Evolutionary conservation across 1,284 basidiomycete species (phyloP).

Genomic region (Marasmius fiardii): DNA sequence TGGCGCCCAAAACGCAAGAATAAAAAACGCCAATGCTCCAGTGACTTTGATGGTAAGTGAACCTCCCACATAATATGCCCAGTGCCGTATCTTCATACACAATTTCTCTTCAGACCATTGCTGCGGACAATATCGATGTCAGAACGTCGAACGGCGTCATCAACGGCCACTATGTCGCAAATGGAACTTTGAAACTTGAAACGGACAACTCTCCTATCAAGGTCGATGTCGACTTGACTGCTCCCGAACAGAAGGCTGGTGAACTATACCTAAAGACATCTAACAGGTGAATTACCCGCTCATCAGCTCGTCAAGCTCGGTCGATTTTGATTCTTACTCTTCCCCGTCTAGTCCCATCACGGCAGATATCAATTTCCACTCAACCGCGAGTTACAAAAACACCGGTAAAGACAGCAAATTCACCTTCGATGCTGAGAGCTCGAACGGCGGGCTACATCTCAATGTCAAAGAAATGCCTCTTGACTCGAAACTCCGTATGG

Average conservation of each 20-base stretch:
- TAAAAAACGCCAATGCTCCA: too few relatives aligned
- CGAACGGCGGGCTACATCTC: constrained; percentile 9
- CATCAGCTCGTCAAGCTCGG: background rate
- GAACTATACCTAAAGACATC: constrained; percentile 13
- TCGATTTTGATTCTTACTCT: background rate
- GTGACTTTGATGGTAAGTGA: too few relatives aligned
- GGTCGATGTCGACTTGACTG: constrained; percentile 14
- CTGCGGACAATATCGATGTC: constrained; percentile 6
- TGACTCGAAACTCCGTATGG: background rate
- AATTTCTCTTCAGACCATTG: constrained; percentile 11
- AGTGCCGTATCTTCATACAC: background rate
- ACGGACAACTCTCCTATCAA: constrained; percentile 19
- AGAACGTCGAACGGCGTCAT: constrained; percentile 17
- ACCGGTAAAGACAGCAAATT: background rate
- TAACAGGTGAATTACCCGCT: constrained; percentile 15
- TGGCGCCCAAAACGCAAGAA: background rate
- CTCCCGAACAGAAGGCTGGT: constrained; percentile 1
- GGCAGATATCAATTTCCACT: constrained; percentile 1
- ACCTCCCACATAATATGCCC: background rate
- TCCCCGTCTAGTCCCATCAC: background rate
- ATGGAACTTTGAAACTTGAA: constrained; percentile 10
- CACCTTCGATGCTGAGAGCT: constrained; percentile 1
- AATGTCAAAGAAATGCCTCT: constrained; percentile 6
- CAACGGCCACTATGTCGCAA: constrained; percentile 15
- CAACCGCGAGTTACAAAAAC: background rate